A percentile compares a stretch with the other conserved stretches of the same genome.
Evolutionary conservation across 1,139 yeast species (phyloP).

Genomic region (Sugiyamaella pinicola): DNA sequence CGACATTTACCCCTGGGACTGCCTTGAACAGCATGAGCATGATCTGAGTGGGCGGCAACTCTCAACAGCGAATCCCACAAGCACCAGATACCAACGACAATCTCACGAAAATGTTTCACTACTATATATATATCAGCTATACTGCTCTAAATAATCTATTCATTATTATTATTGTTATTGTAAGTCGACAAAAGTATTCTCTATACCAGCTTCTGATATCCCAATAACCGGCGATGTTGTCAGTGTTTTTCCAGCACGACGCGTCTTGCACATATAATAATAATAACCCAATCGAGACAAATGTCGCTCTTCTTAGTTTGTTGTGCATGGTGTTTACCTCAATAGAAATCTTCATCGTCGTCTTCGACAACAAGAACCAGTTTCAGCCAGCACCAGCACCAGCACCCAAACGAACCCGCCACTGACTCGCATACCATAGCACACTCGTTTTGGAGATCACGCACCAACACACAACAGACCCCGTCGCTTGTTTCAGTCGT

Average conservation of each 20-base stretch:
- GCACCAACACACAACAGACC: constrained; percentile 2
- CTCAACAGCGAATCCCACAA: not conserved
- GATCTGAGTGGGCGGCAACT: too few relatives aligned
- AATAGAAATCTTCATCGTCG: constrained; percentile 1
- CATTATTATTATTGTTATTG: too few relatives aligned
- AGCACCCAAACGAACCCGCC: not conserved
- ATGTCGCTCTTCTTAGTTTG: constrained; percentile 16
- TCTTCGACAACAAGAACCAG: too few relatives aligned
- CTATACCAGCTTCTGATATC: not conserved
- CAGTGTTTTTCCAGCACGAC: too few relatives aligned
- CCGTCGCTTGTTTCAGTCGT: not conserved
- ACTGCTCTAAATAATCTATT: not conserved
- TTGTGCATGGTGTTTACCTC: constrained; percentile 10
- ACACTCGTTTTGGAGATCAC: not conserved
- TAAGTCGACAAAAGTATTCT: too few relatives aligned
- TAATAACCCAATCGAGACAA: constrained; percentile 18
- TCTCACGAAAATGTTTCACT: not conserved
- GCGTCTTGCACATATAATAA: constrained; percentile 8
- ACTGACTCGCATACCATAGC: not conserved
- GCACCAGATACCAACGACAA: not conserved
- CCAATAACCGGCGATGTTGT: constrained; percentile 6
- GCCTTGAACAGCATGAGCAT: too few relatives aligned
- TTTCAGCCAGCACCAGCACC: too few relatives aligned
- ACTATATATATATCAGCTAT: not conserved
- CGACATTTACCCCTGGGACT: constrained; percentile 1